Evolutionary conservation across 208 protist species (phyloP).

Genomic region (Trypanosoma rangeli): DNA sequence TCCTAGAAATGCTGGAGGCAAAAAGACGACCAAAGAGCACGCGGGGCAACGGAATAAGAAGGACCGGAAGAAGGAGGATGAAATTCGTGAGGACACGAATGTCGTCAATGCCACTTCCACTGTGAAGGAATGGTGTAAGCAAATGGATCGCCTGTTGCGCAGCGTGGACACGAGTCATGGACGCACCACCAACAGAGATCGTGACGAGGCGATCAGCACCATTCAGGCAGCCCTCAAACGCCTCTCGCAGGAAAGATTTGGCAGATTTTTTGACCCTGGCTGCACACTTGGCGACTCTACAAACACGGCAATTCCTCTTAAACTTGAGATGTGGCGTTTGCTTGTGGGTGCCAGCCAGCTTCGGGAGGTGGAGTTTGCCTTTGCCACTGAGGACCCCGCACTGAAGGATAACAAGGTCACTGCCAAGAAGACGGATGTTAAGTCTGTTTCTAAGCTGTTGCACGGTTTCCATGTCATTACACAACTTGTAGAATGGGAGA

Average conservation of each 20-base stretch:
- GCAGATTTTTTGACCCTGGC: slow-evolving; percentile 65
- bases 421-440: slow-evolving; percentile 27
- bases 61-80: slow-evolving; percentile 68
- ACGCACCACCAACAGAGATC: slow-evolving; percentile 43
- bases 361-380: slow-evolving; percentile 73
- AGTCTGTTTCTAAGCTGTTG: slow-evolving; percentile 16
- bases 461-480: slow-evolving; percentile 31
- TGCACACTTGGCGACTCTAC: slow-evolving; percentile 35
- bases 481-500: slow-evolving; percentile 19
- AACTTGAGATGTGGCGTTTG: slow-evolving; percentile 71
- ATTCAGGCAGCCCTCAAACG: slow-evolving; percentile 36
- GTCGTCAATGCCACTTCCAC: slow-evolving; percentile 52
- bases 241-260: slow-evolving; percentile 39
- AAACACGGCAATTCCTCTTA: slow-evolving; percentile 38
- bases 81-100: slow-evolving; percentile 74
- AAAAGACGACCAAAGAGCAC: slow-evolving; percentile 49
- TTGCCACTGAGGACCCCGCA: slow-evolving; percentile 39
- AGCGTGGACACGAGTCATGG: slow-evolving; percentile 43
- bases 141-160: slow-evolving; percentile 54
- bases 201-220: slow-evolving; percentile 37
- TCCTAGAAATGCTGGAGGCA: slow-evolving; percentile 2
- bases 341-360: slow-evolving; percentile 67
- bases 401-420: slow-evolving; percentile 36
- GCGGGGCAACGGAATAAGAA: slow-evolving; percentile 75
- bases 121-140: slow-evolving; percentile 44